These are phyloP conservation scores for Neonectria neomacrospora DNA, from an alignment of 2,329 filamentous ascomycete genomes.

Conservation along the genomic window DNA sequence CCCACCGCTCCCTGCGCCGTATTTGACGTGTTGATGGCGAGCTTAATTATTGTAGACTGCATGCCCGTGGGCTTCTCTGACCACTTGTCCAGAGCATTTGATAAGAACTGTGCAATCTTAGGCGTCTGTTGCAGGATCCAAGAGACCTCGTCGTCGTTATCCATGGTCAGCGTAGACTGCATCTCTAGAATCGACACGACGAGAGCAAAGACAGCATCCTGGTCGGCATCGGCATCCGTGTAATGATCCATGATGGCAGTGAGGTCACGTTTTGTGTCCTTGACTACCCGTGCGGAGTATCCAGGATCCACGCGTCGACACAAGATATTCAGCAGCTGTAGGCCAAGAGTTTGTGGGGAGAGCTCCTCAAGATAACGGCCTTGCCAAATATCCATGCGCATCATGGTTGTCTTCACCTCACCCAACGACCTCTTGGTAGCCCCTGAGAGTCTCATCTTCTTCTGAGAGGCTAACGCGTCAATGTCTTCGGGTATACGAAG, in stretches of 20 bases:
- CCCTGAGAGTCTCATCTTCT: slow-evolving; percentile 75
- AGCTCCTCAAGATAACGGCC: slow-evolving; percentile 60
- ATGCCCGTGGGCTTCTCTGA: slow-evolving; percentile 42
- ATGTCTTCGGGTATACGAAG: slow-evolving; percentile 67
- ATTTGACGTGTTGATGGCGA: slow-evolving; percentile 89
- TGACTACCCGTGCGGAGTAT: slow-evolving; percentile 45
- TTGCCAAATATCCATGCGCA: slow-evolving; percentile 70
- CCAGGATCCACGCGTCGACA: slow-evolving; percentile 44
- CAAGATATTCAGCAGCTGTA: slow-evolving; percentile 69
- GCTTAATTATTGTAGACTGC: slow-evolving; percentile 54
- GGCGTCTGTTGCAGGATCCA: slow-evolving; percentile 43
- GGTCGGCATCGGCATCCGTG: slow-evolving; percentile 25
- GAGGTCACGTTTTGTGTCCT: slow-evolving; percentile 45
- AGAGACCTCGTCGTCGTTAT: slow-evolving; percentile 34
- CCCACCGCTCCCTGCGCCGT: slow-evolving; percentile 77
- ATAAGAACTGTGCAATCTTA: slow-evolving; percentile 47
- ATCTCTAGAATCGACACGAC: slow-evolving; percentile 53
- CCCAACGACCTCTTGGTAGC: slow-evolving; percentile 67
- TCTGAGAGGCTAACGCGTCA: slow-evolving; percentile 68
- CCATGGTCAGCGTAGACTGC: slow-evolving; percentile 47
- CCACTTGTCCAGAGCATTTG: slow-evolving; percentile 46
- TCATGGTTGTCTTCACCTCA: slow-evolving; percentile 64
- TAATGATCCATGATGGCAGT: slow-evolving; percentile 40
- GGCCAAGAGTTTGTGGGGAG: slow-evolving; percentile 70
- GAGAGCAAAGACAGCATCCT: slow-evolving; percentile 56